Percentiles rank a stretch among this genome's conserved stretches.
Conservation (phyloP, 2,329 filamentous ascomycete genomes). For the Geosmithia morbida region DNA sequence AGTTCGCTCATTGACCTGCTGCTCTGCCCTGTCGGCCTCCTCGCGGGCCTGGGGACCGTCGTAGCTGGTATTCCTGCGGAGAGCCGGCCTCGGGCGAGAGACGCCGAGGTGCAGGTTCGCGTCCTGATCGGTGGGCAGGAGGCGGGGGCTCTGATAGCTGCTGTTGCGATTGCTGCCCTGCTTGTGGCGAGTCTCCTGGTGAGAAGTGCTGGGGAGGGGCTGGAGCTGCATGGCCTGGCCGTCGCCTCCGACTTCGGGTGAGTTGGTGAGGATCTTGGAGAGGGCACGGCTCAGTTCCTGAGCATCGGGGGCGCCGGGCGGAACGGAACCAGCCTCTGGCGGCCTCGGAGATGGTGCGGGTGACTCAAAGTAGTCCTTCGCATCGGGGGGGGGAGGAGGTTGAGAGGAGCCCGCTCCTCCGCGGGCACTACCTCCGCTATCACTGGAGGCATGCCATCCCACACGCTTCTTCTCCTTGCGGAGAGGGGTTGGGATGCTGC, state of each 20-base stretch:
- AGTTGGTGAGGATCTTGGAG: constrained; percentile 18
- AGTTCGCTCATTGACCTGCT: constrained; percentile 19
- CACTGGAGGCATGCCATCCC: constrained; percentile 18
- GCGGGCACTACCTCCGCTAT: constrained; percentile 4
- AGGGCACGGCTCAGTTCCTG: constrained; percentile 21
- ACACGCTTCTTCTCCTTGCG: constrained; percentile 26
- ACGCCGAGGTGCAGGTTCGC: constrained; percentile 1
- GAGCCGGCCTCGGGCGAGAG: constrained; percentile 15
- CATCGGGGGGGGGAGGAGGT: background rate
- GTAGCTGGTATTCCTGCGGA: constrained; percentile 28
- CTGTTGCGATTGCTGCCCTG: background rate
- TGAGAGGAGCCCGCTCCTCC: too few species aligned
- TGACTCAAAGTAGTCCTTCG: constrained; percentile 7
- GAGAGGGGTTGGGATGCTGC: constrained; percentile 14
- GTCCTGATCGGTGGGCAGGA: background rate
- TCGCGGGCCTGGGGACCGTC: constrained; percentile 23
- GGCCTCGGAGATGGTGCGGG: constrained; percentile 12
- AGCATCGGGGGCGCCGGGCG: constrained; percentile 20
- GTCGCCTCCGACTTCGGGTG: background rate
- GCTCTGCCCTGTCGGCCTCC: constrained; percentile 23
- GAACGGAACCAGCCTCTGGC: background rate
- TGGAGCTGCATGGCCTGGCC: background rate
- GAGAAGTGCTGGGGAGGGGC: constrained; percentile 10
- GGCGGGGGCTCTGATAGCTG: too few species aligned
- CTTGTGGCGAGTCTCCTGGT: constrained; percentile 3